These are phyloP conservation scores for Gossypium raimondii DNA, from an alignment of 345 rosid species.

Conservation along the genomic window DNA sequence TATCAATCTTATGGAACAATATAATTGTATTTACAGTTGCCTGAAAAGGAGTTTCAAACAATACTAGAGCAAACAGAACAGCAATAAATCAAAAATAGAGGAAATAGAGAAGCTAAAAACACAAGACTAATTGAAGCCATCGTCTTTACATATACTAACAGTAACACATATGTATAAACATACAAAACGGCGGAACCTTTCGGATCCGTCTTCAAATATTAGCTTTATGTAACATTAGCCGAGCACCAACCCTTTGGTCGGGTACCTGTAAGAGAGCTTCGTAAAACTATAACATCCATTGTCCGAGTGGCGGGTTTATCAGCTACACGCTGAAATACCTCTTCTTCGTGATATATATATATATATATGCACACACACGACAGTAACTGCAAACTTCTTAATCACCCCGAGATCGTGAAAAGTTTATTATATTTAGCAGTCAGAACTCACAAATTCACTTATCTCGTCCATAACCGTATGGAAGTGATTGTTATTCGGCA, in stretches of 20 bases:
- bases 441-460: conserved; percentile 49
- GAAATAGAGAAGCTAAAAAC: background rate
- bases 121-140: conserved; percentile 19
- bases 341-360: conserved; percentile 9
- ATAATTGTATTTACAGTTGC: conserved; percentile 37
- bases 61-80: background rate
- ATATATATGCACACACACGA: background rate
- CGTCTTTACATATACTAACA: conserved; percentile 6
- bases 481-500: conserved; percentile 79
- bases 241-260: conserved; percentile 19
- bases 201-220: conserved; percentile 36
- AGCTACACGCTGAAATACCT: conserved; percentile 37
- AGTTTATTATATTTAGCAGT: conserved; percentile 31
- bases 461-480: conserved; percentile 80
- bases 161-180: conserved; percentile 23
- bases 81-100: background rate
- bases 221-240: conserved; percentile 36
- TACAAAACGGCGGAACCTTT: conserved; percentile 30
- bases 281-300: conserved; percentile 22
- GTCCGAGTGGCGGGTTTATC: conserved; percentile 15
- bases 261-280: conserved; percentile 28
- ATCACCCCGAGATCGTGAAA: conserved; percentile 27
- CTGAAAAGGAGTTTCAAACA: background rate
- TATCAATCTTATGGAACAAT: background rate
- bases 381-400: conserved; percentile 20